Base-by-base conservation (phyloP, 495 filamentous ascomycete genomes). In the Neurospora sp. region DNA sequence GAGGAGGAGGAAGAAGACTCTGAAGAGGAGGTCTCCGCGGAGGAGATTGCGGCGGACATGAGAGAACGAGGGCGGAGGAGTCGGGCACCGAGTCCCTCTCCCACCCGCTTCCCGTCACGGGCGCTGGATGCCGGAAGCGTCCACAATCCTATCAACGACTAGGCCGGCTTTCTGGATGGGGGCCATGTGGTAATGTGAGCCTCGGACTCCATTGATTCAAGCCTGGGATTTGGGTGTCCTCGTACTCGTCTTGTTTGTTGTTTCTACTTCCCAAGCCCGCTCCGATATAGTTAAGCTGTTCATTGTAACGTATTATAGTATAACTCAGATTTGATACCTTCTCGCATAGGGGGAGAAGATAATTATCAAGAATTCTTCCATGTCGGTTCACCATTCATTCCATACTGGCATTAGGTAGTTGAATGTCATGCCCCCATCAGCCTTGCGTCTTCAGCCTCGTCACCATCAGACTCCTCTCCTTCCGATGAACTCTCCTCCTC, bases 401-500 rank as follows among this genome's bases (percentile, higher is more conserved):
- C 14, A 14, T 66, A 14, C 5, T 66, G 27, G 20, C 1, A 3
- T 66, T 0, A 66, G 14, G 14, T 7, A 31, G 53, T 22, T 27
- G 48, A 14, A 12, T 35, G 27, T 20, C 41, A 71, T 18, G 76
- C 31, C 69, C 71, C 68, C 69, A 79, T 76, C 18, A 79, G 72
- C 20, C 69, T 73, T 9, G 76, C 73, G 11, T 86, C 86, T 69
- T 80, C 79, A 61, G 85, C 85, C 1, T 83, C 81, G 38, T 86
- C 87, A 22, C 81, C 88, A 7, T 84, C 77, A 69, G 85, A 84
- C 6, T 86, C 84, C 16, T 88, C 87, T 12, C 81, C 82, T 1
- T 78, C 42, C n/a, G 8, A 10, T 46, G 8, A 10, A 46, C 42
- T 46, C 3, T 5, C 42, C 1, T 46, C 75, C 16, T 82, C 82